phyloP scores from a whole-genome alignment of 2,329 filamentous ascomycete species.

The Helotiales sp. region DNA sequence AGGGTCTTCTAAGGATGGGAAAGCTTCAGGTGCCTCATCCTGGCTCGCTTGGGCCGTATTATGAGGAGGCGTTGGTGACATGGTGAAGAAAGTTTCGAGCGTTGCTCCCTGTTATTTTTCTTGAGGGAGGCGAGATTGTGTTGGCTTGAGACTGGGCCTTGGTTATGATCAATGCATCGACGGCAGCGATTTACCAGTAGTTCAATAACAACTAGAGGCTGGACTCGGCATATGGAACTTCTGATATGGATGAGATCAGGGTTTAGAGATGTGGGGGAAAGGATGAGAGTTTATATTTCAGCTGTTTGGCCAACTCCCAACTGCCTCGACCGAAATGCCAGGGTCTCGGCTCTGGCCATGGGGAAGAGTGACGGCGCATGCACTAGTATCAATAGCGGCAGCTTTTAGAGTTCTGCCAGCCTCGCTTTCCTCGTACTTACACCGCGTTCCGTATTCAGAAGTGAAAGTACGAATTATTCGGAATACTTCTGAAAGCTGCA shows the following conservation, averaged over 20 bases:
- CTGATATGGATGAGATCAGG: not conserved
- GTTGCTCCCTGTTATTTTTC: not conserved
- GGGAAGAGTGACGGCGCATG: not conserved
- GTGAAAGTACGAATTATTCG: not conserved
- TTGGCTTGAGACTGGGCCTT: not conserved
- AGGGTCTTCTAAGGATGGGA: slow-evolving; percentile 15
- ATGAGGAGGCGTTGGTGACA: slow-evolving; percentile 7
- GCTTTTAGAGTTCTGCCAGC: not conserved
- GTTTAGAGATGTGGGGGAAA: not conserved
- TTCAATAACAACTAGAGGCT: not conserved
- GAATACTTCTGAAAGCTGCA: not conserved
- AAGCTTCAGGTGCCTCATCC: slow-evolving; percentile 20
- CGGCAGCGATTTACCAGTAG: not conserved
- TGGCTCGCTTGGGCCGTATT: slow-evolving; percentile 6
- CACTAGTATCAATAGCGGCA: not conserved
- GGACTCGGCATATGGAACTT: not conserved
- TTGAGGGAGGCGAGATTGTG: slow-evolving; percentile 2
- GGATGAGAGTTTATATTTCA: not conserved
- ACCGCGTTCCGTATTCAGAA: not conserved
- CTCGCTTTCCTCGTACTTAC: not conserved
- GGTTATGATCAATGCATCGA: slow-evolving; percentile 5
- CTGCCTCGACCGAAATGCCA: not conserved
- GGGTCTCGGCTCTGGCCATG: not conserved
- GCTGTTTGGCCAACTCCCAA: not conserved
- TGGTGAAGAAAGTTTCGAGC: not conserved